Conservation (phyloP, 2,329 filamentous ascomycete species). For the Fusarium graminum region DNA sequence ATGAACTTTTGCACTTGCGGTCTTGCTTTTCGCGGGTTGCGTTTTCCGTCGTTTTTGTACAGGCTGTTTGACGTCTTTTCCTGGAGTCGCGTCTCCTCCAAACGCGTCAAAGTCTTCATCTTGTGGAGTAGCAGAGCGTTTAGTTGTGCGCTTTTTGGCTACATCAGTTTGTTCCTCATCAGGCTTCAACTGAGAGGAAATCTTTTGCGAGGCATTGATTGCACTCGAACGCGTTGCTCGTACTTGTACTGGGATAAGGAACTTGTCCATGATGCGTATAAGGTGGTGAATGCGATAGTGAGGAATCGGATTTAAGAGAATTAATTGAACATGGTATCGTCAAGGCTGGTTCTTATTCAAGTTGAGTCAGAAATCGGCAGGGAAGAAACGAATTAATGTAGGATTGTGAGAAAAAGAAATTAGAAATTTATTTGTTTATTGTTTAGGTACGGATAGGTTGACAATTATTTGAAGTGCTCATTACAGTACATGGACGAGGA, state of each 20-base stretch:
- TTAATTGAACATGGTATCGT: neutral
- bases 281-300: neutral
- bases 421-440: neutral
- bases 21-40: conserved; percentile 32
- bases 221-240: conserved; percentile 44
- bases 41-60: conserved; percentile 43
- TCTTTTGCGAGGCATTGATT: conserved; percentile 36
- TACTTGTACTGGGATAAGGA: conserved; percentile 20
- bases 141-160: conserved; percentile 11
- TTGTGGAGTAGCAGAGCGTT: conserved; percentile 28
- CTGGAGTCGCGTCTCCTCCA: conserved; percentile 39
- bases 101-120: conserved; percentile 45
- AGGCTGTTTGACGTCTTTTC: conserved; percentile 36
- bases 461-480: neutral
- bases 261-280: conserved; percentile 12
- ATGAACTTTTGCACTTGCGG: conserved; percentile 28
- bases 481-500: neutral
- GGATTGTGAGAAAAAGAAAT: neutral
- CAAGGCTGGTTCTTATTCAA: neutral
- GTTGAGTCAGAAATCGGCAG: neutral
- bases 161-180: conserved; percentile 21
- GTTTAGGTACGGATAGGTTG: neutral
- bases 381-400: too few relatives aligned
- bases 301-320: too few relatives aligned
- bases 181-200: conserved; percentile 36